These are phyloP conservation scores for Stellera chamaejasme DNA, from an alignment of 345 rosid species.

Conservation along the genomic window DNA sequence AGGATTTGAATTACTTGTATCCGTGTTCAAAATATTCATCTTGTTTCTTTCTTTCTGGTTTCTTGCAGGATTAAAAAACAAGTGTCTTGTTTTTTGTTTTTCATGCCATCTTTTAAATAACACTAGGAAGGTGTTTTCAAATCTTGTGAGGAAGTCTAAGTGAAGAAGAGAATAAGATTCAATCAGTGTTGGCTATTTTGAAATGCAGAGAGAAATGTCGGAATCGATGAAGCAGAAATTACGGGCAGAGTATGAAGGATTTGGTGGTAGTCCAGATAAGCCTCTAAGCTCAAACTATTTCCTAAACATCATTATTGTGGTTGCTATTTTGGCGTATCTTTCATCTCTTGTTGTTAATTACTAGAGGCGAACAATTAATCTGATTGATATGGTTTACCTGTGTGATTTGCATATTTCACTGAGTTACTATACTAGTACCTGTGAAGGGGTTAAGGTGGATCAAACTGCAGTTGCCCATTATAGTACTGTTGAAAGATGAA, in stretches of 20 bases:
- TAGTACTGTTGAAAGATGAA: too few species aligned
- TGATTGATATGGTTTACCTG: too few species aligned
- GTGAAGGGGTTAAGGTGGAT: too few species aligned
- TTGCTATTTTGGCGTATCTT: conserved; percentile 65
- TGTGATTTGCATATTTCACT: too few species aligned
- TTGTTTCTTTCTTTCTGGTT: conserved; percentile 23
- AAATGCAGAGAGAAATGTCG: conserved; percentile 77
- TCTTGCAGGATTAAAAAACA: conserved; percentile 52
- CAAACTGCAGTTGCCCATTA: too few species aligned
- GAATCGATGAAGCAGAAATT: conserved; percentile 91
- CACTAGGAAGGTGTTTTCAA: conserved; percentile 35
- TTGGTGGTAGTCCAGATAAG: conserved; percentile 84
- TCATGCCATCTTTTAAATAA: conserved; percentile 28
- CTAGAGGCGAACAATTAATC: background rate
- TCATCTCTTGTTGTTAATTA: conserved; percentile 53
- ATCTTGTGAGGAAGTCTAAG: conserved; percentile 30
- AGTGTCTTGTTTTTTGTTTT: conserved; percentile 31
- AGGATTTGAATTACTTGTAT: conserved; percentile 8
- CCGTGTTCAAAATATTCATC: conserved; percentile 25
- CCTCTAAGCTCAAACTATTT: conserved; percentile 70
- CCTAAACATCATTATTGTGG: conserved; percentile 66
- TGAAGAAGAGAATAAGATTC: conserved; percentile 44
- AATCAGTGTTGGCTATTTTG: conserved; percentile 36
- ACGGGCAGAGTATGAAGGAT: conserved; percentile 66
- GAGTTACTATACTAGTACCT: too few species aligned